phyloP scores from a whole-genome alignment of 164 flowering plant genomes.

The Chimonanthus salicifolius region DNA sequence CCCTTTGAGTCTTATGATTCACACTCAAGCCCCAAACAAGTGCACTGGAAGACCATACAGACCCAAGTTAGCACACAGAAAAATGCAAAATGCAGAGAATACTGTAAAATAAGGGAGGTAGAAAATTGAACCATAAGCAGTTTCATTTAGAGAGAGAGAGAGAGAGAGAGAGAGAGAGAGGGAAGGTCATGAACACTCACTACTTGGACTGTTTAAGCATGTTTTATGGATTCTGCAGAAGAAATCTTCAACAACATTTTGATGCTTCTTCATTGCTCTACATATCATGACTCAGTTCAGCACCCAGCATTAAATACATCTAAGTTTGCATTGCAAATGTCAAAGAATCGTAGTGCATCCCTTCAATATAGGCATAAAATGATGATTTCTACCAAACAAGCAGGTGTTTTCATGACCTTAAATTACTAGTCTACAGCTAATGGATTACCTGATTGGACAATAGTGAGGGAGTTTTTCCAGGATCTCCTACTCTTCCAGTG shows the following conservation, averaged over 20 bases:
- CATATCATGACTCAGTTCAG: background rate
- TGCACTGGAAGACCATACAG: slow-evolving; percentile 50
- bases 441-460: slow-evolving; percentile 81
- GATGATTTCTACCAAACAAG: too few species aligned
- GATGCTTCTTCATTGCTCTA: background rate
- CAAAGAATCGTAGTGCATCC: background rate
- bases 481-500: slow-evolving; percentile 93
- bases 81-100: too few species aligned
- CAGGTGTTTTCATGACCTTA: background rate
- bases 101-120: background rate
- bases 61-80: slow-evolving; percentile 5
- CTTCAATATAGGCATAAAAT: background rate
- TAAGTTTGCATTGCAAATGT: background rate
- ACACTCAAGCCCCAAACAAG: slow-evolving; percentile 98
- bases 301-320: background rate
- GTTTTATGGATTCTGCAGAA: slow-evolving; percentile 82
- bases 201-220: slow-evolving; percentile 93
- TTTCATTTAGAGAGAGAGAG: background rate
- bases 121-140: too few species aligned
- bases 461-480: slow-evolving; percentile 98
- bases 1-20: slow-evolving; percentile 97
- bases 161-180: background rate
- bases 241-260: slow-evolving; percentile 60
- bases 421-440: background rate
- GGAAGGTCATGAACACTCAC: slow-evolving; percentile 39